These are phyloP conservation scores for Diaporthe ampelina DNA, from an alignment of 2,329 filamentous ascomycete species.

Conservation along the genomic window DNA sequence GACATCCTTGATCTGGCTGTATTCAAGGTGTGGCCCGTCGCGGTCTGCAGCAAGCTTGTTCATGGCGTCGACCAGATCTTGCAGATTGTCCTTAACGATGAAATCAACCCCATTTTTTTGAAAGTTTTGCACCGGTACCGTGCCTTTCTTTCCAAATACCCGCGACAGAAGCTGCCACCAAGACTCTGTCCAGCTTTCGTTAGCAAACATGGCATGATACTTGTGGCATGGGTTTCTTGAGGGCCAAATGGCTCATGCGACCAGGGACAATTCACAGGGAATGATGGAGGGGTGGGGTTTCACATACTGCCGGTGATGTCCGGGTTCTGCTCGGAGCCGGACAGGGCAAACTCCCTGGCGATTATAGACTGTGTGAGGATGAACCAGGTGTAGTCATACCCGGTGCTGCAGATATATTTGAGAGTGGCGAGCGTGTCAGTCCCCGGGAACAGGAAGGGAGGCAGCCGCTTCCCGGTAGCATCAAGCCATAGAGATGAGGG, in stretches of 20 bases:
- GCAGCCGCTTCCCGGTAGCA: conserved; percentile 70
- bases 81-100: conserved; percentile 68
- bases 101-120: conserved; percentile 72
- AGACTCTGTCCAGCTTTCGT: conserved; percentile 56
- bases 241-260: not conserved
- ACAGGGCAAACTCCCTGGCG: conserved; percentile 72
- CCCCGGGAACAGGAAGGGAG: conserved; percentile 69
- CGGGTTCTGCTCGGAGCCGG: conserved; percentile 74
- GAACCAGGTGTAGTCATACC: conserved; percentile 76
- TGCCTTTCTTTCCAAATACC: conserved; percentile 65
- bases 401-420: conserved; percentile 71
- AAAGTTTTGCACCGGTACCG: conserved; percentile 69
- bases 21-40: conserved; percentile 63
- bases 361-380: conserved; percentile 71
- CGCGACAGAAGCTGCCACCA: conserved; percentile 65
- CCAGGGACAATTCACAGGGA: not conserved
- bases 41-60: conserved; percentile 65
- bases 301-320: conserved; percentile 64
- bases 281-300: too few species aligned
- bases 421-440: conserved; percentile 70
- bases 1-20: conserved; percentile 58
- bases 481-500: conserved; percentile 75
- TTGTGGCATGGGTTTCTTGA: not conserved
- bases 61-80: conserved; percentile 70
- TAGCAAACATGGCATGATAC: not conserved